Percentiles rank a stretch among this genome's conserved stretches.
Conservation (phyloP, 2,329 filamentous ascomycete genomes). For the Simplicillium aogashimaense region DNA sequence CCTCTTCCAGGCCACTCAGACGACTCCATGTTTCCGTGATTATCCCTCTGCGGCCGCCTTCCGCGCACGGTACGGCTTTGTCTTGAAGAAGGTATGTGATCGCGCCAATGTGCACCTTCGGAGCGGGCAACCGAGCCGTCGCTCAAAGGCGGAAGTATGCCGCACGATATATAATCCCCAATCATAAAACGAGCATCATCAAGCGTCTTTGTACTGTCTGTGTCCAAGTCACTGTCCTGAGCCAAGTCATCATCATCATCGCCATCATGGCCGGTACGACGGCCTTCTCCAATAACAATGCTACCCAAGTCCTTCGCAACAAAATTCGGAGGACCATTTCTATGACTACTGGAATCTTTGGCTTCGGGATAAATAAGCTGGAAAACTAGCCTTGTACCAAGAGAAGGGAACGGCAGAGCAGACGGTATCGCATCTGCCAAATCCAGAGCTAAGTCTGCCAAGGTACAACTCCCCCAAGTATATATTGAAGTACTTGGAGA, state of each 20-base stretch:
- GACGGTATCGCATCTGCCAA: conserved; percentile 56
- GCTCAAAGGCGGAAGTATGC: conserved; percentile 63
- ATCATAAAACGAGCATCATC: conserved; percentile 73
- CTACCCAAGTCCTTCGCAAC: conserved; percentile 74
- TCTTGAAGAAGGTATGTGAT: too few relatives aligned
- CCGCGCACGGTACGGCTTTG: too few relatives aligned
- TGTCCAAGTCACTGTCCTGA: conserved; percentile 26
- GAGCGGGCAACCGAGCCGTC: conserved; percentile 65
- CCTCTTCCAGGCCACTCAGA: too few relatives aligned
- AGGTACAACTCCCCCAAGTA: conserved; percentile 74
- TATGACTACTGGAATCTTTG: conserved; percentile 18
- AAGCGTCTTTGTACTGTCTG: conserved; percentile 63
- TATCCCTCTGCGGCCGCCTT: too few relatives aligned
- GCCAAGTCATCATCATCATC: conserved; percentile 25
- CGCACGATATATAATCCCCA: conserved; percentile 80
- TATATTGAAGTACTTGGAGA: conserved; percentile 69
- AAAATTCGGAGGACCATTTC: conserved; percentile 42
- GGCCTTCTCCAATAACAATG: conserved; percentile 60
- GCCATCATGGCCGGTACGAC: conserved; percentile 30
- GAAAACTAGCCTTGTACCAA: conserved; percentile 80
- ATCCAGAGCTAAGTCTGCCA: conserved; percentile 71
- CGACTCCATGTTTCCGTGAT: too few relatives aligned
- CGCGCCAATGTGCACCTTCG: conserved; percentile 19
- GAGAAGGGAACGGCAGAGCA: conserved; percentile 61
- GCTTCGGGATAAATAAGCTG: conserved; percentile 79